Evolutionary conservation across 305 asterid genomes (phyloP).

Genomic region (Fraxinus nigra): DNA sequence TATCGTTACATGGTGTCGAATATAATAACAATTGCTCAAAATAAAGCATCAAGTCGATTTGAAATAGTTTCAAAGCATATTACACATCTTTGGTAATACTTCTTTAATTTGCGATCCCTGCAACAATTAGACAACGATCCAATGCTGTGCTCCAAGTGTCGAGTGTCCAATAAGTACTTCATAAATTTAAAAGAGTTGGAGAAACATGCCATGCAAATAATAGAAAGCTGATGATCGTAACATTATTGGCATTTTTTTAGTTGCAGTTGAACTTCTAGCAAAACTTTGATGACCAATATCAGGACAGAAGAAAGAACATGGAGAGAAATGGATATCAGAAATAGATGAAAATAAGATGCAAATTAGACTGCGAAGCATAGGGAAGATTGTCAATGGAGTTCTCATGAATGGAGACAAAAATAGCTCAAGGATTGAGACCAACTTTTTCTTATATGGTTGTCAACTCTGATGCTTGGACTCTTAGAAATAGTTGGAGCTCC

Average conservation of each 20-base stretch:
- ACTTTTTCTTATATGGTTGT: not conserved
- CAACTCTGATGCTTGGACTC: not conserved
- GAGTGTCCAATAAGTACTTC: not conserved
- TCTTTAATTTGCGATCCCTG: not conserved
- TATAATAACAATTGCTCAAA: not conserved
- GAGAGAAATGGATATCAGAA: not conserved
- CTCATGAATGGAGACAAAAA: not conserved
- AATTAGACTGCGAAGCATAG: not conserved
- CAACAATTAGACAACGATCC: not conserved
- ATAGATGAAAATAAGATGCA: not conserved
- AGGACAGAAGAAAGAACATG: not conserved
- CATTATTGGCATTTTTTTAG: not conserved
- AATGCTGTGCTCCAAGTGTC: not conserved
- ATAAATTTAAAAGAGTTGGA: not conserved
- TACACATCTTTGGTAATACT: not conserved
- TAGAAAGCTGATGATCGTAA: not conserved
- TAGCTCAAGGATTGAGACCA: not conserved
- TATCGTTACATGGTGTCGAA: not conserved
- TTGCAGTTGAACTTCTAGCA: not conserved
- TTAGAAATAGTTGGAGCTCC: too few species aligned
- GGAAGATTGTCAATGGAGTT: not conserved
- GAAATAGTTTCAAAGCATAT: not conserved
- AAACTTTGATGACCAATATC: not conserved
- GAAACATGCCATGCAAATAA: not conserved
- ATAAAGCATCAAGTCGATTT: not conserved